Conservation (phyloP, 2,329 filamentous ascomycete species). For the Trichoderma lentiforme region DNA sequence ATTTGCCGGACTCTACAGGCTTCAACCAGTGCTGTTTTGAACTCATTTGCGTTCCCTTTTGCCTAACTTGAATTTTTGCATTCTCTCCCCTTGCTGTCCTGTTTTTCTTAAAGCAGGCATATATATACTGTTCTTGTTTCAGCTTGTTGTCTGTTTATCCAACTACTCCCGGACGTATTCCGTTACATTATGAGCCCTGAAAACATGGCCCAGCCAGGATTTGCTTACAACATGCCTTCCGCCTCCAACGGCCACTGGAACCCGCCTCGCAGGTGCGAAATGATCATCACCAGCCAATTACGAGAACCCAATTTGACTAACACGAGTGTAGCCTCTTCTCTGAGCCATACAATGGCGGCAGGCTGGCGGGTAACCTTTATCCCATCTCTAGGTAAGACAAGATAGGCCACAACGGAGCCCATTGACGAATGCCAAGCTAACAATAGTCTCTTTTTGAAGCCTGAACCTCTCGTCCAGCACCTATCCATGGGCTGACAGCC, state of each 20-base stretch:
- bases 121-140: neutral
- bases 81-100: neutral
- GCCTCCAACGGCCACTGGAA: constrained; percentile 50
- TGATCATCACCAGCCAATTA: constrained; percentile 15
- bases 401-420: neutral
- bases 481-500: constrained; percentile 29
- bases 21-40: constrained; percentile 1
- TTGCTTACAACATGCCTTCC: constrained; percentile 46
- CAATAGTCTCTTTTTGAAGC: constrained; percentile 36
- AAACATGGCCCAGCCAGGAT: constrained; percentile 47
- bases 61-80: neutral
- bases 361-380: constrained; percentile 37
- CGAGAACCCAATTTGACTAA: constrained; percentile 14
- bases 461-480: constrained; percentile 40
- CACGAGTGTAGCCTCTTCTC: constrained; percentile 28
- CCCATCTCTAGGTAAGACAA: constrained; percentile 39
- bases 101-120: neutral
- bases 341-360: constrained; percentile 32
- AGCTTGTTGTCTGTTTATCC: neutral
- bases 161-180: neutral
- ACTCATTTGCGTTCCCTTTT: neutral
- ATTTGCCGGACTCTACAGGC: constrained; percentile 16
- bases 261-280: constrained; percentile 51
- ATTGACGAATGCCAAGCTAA: constrained; percentile 28
- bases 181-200: constrained; percentile 35